Conservation (phyloP, 768 basidiomycete species). For the Suillus ampliporus region DNA sequence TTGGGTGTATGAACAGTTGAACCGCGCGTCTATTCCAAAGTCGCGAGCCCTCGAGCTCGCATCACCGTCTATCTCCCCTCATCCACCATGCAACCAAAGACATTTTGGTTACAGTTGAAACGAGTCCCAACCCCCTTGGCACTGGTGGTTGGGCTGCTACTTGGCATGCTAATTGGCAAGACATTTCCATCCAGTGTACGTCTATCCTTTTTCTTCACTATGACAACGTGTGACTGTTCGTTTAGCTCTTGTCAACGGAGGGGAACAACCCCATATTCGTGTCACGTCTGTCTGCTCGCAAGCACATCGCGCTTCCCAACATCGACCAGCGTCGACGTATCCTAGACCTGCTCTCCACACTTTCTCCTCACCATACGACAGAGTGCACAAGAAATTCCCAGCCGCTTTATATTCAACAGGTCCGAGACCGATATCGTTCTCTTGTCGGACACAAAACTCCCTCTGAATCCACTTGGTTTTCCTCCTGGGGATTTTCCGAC, state of each 20-base stretch:
- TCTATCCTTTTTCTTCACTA: slow-evolving; percentile 3
- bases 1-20: background rate
- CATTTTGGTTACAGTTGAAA: slow-evolving; percentile 40
- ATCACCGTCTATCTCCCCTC: background rate
- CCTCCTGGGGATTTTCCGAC: slow-evolving; percentile 56
- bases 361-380: slow-evolving; percentile 91
- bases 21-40: background rate
- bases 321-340: slow-evolving; percentile 85
- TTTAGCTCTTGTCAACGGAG: slow-evolving; percentile 55
- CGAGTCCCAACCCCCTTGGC: slow-evolving; percentile 61
- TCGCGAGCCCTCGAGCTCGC: no score
- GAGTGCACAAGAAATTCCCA: slow-evolving; percentile 90
- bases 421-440: slow-evolving; percentile 80
- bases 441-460: slow-evolving; percentile 77
- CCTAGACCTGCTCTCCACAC: slow-evolving; percentile 82
- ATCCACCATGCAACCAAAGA: slow-evolving; percentile 33
- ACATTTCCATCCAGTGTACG: slow-evolving; percentile 46
- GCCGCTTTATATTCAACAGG: slow-evolving; percentile 84
- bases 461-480: slow-evolving; percentile 63
- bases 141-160: slow-evolving; percentile 62
- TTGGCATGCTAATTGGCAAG: slow-evolving; percentile 64
- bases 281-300: slow-evolving; percentile 58
- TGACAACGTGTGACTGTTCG: slow-evolving; percentile 20
- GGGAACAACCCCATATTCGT: slow-evolving; percentile 54
- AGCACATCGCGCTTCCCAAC: slow-evolving; percentile 77